Evolutionary conservation across 352 stramenopile species (phyloP).

Genomic region (Blastocystis sp.): DNA sequence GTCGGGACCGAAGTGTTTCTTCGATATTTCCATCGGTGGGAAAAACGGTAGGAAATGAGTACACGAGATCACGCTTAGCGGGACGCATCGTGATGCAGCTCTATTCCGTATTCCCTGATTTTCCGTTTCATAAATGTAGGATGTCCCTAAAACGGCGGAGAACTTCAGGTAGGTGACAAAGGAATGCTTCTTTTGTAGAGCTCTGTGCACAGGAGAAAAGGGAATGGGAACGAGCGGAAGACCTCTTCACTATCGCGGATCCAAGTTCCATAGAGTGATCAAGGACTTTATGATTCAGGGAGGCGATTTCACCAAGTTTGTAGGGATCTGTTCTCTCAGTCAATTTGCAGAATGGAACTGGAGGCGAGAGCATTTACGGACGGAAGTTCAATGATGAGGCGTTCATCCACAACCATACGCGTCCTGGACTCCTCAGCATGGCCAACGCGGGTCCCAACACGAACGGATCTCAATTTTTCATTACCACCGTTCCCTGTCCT

Average conservation of each 20-base stretch:
- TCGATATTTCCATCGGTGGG: conserved; percentile 80
- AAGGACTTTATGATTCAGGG: conserved; percentile 96
- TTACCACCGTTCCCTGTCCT: conserved; percentile 82
- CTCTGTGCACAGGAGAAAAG: conserved; percentile 68
- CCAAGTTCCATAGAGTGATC: conserved; percentile 90
- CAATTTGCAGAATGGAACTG: conserved; percentile 66
- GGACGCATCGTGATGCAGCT: conserved; percentile 68
- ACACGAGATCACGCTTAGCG: not conserved
- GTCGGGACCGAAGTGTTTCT: conserved; percentile 67
- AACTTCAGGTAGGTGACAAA: conserved; percentile 67
- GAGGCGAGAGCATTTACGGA: conserved; percentile 74
- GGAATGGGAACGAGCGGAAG: conserved; percentile 66
- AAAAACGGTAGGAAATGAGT: conserved; percentile 59
- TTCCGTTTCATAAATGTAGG: conserved; percentile 61
- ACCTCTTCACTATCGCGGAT: conserved; percentile 59
- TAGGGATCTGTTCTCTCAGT: not conserved
- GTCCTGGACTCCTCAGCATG: conserved; percentile 65
- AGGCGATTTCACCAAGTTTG: conserved; percentile 61
- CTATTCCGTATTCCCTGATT: conserved; percentile 64
- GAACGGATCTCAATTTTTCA: conserved; percentile 89
- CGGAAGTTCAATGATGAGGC: conserved; percentile 60
- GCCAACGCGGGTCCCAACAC: conserved; percentile 76
- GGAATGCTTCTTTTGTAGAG: conserved; percentile 17
- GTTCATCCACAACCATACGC: conserved; percentile 66
- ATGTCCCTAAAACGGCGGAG: conserved; percentile 60